Evolutionary conservation across 2,329 filamentous ascomycete species (phyloP), one percentile per base, ranked within the genome.

Genomic region (Immersiporthe knoxdaviesiana): DNA sequence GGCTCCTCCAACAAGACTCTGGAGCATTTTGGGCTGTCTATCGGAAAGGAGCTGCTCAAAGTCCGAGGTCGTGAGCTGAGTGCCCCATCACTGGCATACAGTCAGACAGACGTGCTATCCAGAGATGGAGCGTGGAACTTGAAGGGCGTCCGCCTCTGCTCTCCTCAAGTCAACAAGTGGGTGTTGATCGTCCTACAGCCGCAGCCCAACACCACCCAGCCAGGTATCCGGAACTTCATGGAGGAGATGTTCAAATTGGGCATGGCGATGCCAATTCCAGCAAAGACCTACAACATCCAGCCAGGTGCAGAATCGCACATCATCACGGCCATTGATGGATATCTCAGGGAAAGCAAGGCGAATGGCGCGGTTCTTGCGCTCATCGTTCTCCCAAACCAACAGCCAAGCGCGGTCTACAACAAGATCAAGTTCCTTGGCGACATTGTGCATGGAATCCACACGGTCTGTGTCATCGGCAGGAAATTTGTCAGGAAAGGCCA

Each of bases 401-500:
- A 79, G 79, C 62, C 2, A 18, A 3, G 18, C 72, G 52, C n/a
- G 0, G 64, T 89, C 1, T 94, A 95, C 78, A 85, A 86, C 71
- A 80, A 78, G 7, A 84, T 97, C 76, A 96, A 96, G 79, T 84
- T 79, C 41, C 79, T 88, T 0, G 91, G 87, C 16, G 92, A 97
- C 75, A 82, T 89, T n/a, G 78, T 83, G 0, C 83, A 83, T 56
- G 93, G 92, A 5, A 84, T 94, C 16, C 88, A 88, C 69, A 92
- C 91, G 0, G 86, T 92, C 70, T 92, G 90, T 72, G 84, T 91
- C 7, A 82, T 84, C 27, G 2, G 70, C 74, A 50, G 5, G 52
- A 56, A 56, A 30, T 30, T 56, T 27, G 10, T 24, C 5, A 30
- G n/a, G 27, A 27, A 56, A 1, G 52, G 52, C 12, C 52, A 47